These are phyloP conservation scores for Peniophora sp. DNA, from an alignment of 1,284 basidiomycete genomes.

Conservation along the genomic window DNA sequence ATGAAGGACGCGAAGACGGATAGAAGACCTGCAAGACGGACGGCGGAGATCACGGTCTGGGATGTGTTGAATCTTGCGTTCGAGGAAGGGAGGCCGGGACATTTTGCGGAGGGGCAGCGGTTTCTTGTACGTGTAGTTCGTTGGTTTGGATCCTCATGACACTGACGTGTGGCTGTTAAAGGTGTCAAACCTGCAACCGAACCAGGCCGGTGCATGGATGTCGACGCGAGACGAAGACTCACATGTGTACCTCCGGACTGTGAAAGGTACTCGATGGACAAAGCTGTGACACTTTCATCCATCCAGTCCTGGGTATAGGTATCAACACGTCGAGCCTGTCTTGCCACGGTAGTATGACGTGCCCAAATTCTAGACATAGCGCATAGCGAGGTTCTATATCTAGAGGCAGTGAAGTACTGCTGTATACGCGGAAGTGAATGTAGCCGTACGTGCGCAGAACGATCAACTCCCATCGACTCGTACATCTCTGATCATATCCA, in stretches of 20 bases:
- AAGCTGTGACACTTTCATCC: slow-evolving; percentile 6
- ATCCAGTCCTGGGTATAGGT: too few relatives aligned
- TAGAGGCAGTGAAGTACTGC: too few relatives aligned
- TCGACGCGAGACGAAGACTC: slow-evolving; percentile 12
- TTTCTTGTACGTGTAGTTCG: slow-evolving; percentile 51
- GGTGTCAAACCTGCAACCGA: slow-evolving; percentile 21
- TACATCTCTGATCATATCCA: too few relatives aligned
- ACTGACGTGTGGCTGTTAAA: slow-evolving; percentile 3
- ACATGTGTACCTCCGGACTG: slow-evolving; percentile 18
- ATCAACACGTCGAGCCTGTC: too few relatives aligned
- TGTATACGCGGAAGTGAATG: too few relatives aligned
- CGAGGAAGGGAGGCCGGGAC: slow-evolving; percentile 43
- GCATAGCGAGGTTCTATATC: too few relatives aligned
- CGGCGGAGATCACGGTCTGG: slow-evolving; percentile 79
- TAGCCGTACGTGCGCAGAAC: too few relatives aligned
- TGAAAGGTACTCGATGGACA: slow-evolving; percentile 18
- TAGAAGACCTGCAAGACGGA: slow-evolving; percentile 43
- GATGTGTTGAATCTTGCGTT: slow-evolving; percentile 54
- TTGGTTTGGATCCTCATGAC: not conserved
- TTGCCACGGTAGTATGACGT: too few relatives aligned
- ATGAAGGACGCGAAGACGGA: slow-evolving; percentile 61
- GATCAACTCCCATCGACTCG: too few relatives aligned
- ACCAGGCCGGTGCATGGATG: slow-evolving; percentile 20
- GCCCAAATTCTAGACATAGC: too few relatives aligned
- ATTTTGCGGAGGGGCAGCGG: slow-evolving; percentile 57